Evolutionary conservation across 139 green algal genomes (phyloP), one percentile per base, ranked within the genome.

Genomic region (Micractinium conductrix): DNA sequence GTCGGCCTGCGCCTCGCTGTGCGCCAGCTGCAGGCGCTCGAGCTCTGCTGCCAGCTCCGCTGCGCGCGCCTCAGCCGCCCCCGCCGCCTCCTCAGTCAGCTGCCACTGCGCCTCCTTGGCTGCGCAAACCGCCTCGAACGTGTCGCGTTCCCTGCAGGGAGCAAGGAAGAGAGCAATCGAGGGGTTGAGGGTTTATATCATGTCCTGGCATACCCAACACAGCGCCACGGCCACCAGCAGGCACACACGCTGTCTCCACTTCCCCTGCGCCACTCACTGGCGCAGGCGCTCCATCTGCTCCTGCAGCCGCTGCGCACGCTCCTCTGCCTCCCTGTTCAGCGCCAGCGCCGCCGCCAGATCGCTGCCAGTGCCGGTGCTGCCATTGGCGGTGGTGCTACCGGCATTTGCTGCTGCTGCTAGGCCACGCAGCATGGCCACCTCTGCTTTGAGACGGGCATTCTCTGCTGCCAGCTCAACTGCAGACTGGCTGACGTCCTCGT

Each of bases 401-500:
- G 37, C 78, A n/a, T n/a, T n/a, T n/a, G n/a, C n/a, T n/a, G n/a
- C n/a, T n/a, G n/a, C 6, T 33, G 78, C 62, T 17, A 63, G 43
- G 62, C 78, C 42, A 42, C 78, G 60, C 60, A 79, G 79, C 79
- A 84, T 48, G 7, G 45, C 65, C 45, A 88, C 62, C 69, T 88
- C 84, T 2, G 53, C 40, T 17, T 78, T 69, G 43, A 92, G 84
- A 30, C 89, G 87, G 50, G 50, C 68, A 43, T 87, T 84, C 83
- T 92, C 85, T 2, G 17, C 35, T 2, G 71, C 67, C 68, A 92
- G 81, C 60, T 79, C 67, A 22, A 76, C 75, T 19, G 62, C 73
- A 28, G 83, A 83, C 65, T 81, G 89, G 50, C 75, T 84, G 28
- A 79, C 83, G 60, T 94, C 88, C 65, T 90, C 86, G 79, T 94